phyloP scores from a whole-genome alignment of 192 early-diverging fungal genomes.

The Rhizophagus prolifer region DNA sequence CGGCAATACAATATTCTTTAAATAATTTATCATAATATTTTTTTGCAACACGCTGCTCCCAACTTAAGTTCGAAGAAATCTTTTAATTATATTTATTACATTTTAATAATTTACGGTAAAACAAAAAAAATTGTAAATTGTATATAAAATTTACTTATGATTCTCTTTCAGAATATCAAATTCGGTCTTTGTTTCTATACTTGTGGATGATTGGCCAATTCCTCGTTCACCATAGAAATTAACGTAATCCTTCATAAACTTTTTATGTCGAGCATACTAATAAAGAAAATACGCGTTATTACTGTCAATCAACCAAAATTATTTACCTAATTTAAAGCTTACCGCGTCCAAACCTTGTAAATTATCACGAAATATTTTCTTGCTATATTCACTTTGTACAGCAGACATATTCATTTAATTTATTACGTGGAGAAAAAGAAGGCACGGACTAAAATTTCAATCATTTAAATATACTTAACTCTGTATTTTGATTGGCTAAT shows the following conservation, averaged over 20 bases:
- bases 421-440: too few species aligned
- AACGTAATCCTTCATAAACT: slow-evolving; percentile 59
- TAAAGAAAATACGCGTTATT: neutral
- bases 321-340: slow-evolving; percentile 17
- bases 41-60: slow-evolving; percentile 78
- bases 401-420: too few species aligned
- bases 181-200: slow-evolving; percentile 50
- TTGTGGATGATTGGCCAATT: neutral
- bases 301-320: neutral
- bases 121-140: neutral
- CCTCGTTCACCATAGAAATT: slow-evolving; percentile 39
- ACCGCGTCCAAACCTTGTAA: slow-evolving; percentile 48
- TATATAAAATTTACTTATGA: slow-evolving; percentile 54
- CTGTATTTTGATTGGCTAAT: too few species aligned
- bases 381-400: slow-evolving; percentile 22
- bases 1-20: slow-evolving; percentile 78
- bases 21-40: slow-evolving; percentile 86
- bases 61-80: slow-evolving; percentile 61
- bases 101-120: neutral
- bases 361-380: slow-evolving; percentile 40
- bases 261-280: slow-evolving; percentile 58
- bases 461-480: too few species aligned
- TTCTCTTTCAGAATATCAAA: slow-evolving; percentile 68
- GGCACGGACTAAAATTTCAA: too few species aligned
- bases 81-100: slow-evolving; percentile 17